phyloP scores from a whole-genome alignment of 2,329 filamentous ascomycete genomes.

The Sporothrix phasma region DNA sequence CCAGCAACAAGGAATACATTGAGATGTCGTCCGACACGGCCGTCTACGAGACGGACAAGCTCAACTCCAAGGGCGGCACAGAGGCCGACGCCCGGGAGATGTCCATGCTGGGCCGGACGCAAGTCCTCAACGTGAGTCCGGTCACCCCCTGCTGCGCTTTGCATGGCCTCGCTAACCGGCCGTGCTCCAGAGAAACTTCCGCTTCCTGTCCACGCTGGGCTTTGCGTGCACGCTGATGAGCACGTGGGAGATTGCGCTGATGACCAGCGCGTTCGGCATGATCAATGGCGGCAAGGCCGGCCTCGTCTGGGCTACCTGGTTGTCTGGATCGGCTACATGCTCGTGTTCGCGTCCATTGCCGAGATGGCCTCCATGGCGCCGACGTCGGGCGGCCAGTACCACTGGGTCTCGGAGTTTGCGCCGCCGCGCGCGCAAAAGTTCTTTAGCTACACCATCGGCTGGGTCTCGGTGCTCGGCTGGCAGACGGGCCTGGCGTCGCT shows the following conservation, averaged over 20 bases:
- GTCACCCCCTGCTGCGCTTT: not conserved
- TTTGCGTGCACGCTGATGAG: conserved; percentile 44
- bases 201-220: conserved; percentile 40
- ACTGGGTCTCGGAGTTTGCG: conserved; percentile 48
- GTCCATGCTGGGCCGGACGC: conserved; percentile 21
- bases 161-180: not conserved
- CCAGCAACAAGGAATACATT: conserved; percentile 17
- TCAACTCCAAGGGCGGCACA: conserved; percentile 21
- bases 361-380: conserved; percentile 39
- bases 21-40: conserved; percentile 14
- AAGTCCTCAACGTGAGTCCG: conserved; percentile 19
- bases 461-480: conserved; percentile 42
- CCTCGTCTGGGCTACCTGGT: conserved; percentile 42
- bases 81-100: conserved; percentile 27
- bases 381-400: conserved; percentile 48
- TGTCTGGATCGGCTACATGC: conserved; percentile 36
- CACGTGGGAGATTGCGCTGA: conserved; percentile 43
- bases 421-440: conserved; percentile 39
- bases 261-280: conserved; percentile 30
- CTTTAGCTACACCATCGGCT: conserved; percentile 44
- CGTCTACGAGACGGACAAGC: conserved; percentile 18
- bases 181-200: conserved; percentile 34
- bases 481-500: conserved; percentile 30
- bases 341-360: conserved; percentile 32
- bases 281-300: conserved; percentile 44